Base-by-base conservation (phyloP, 306 rosid genomes). In the Gastrolobium bilobum region DNA sequence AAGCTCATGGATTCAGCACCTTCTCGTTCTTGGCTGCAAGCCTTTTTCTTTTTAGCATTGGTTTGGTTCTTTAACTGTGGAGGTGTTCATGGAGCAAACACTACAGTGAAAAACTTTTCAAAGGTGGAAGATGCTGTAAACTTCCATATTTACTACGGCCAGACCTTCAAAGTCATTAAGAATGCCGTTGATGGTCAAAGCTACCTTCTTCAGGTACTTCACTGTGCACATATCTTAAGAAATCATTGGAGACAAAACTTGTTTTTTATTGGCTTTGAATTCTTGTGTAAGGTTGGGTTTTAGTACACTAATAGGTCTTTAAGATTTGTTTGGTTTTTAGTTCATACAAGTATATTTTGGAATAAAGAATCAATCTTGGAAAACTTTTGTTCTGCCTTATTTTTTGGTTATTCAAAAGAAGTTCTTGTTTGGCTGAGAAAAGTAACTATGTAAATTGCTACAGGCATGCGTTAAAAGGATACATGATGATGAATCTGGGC, bases 381-480 rank as follows among this genome's bases (percentile, higher is more conserved):
- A 29, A 48, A n/a, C 46, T n/a, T 74, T 68, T 46, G 9, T 78
- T 42, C 26, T 20, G 26, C 26, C 26, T 20, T 20, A 20, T 20
- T 20, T 20, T 20, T 20, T 20, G 26, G 26, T 20, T 20, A 20
- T 20, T 20, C 26, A 20, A 20, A 20, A 20, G 26, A 20, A 20
- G 1, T 20, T 29, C 7, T 59, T 64, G 13, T 47, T 56, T 68
- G 58, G 63, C 29, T 2, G 31, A 43, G 76, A 46, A 46, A 76
- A 70, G 46, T 80, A 65, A 77, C 26, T 57, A 30, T 58, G 58
- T 20, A 52, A 66, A 39, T 71, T 90, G 70, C 60, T 40, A 13
- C 87, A 93, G 99, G 97, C 89, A 54, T 96, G 98, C 43, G 83
- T 91, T 62, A 90, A 96, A 84, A 93, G 99, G 86, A 87, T 93